Evolutionary conservation across 176 grass and related monocot genomes (phyloP).

Genomic region (Neostapfia colusana): DNA sequence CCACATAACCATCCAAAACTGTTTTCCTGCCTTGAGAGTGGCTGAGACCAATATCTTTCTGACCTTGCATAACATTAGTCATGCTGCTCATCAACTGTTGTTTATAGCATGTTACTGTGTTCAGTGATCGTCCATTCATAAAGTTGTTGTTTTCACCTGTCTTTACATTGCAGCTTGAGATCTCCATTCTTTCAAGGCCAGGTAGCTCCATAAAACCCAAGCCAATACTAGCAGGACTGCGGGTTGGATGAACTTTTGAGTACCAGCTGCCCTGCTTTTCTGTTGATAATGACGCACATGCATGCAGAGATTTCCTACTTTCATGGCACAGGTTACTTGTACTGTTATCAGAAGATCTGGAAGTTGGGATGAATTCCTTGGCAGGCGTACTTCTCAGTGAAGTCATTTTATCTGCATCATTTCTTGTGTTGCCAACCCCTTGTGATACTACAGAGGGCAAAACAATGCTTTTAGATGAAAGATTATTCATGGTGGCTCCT

Average conservation of each 20-base stretch:
- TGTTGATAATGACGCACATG: constrained; percentile 30
- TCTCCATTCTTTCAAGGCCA: constrained; percentile 59
- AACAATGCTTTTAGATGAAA: constrained; percentile 34
- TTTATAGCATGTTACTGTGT: constrained; percentile 32
- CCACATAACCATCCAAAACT: constrained; percentile 26
- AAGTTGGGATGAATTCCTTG: constrained; percentile 35
- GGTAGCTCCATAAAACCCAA: constrained; percentile 63
- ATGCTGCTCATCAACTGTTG: constrained; percentile 30
- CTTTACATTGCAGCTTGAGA: constrained; percentile 30
- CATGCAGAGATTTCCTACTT: constrained; percentile 35
- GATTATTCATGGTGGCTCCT: constrained; percentile 10
- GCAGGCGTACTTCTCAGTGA: constrained; percentile 31
- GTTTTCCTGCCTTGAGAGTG: constrained; percentile 31
- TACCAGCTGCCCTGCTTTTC: constrained; percentile 43
- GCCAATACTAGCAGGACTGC: constrained; percentile 38
- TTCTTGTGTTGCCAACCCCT: constrained; percentile 14
- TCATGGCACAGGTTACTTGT: constrained; percentile 26
- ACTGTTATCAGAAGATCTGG: constrained; percentile 31
- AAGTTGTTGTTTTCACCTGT: constrained; percentile 32
- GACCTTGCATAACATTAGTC: constrained; percentile 34
- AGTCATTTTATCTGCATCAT: constrained; percentile 17
- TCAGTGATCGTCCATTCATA: constrained; percentile 21
- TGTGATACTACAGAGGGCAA: constrained; percentile 39
- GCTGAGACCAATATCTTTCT: constrained; percentile 29
- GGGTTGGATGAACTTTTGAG: constrained; percentile 34